A percentile compares a stretch with the other conserved stretches of the same genome.
These are phyloP conservation scores for Aechmea fasciata DNA, from an alignment of 176 grass and related monocot genomes.

Conservation along the genomic window DNA sequence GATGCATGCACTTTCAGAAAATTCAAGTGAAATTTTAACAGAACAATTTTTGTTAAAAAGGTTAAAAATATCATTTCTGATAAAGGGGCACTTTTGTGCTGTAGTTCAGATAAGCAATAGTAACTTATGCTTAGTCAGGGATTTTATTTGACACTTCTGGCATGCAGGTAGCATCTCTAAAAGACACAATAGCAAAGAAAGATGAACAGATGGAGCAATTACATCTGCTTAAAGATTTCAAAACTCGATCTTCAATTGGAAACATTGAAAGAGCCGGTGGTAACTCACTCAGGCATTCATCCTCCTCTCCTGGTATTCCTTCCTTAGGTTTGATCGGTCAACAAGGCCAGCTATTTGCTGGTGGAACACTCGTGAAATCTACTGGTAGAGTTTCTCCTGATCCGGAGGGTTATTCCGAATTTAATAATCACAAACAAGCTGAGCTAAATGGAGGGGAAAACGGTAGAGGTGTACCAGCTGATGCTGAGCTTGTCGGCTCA, in stretches of 20 bases:
- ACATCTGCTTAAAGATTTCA: slow-evolving; percentile 47
- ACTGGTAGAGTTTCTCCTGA: slow-evolving; percentile 13
- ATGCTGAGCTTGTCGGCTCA: slow-evolving; percentile 24
- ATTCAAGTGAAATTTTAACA: no score
- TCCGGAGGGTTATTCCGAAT: slow-evolving; percentile 23
- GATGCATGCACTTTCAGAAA: no score
- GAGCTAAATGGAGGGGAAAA: slow-evolving; percentile 21
- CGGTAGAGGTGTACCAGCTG: neutral
- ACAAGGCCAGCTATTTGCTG: slow-evolving; percentile 27
- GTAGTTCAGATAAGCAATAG: no score
- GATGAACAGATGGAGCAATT: slow-evolving; percentile 84
- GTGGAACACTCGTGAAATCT: slow-evolving; percentile 11
- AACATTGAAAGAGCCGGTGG: slow-evolving; percentile 27
- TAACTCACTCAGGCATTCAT: slow-evolving; percentile 25
- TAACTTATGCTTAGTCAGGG: neutral
- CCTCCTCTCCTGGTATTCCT: slow-evolving; percentile 30
- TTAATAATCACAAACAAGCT: slow-evolving; percentile 26
- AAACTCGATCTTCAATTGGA: slow-evolving; percentile 37
- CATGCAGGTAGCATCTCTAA: slow-evolving; percentile 83
- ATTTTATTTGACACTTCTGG: neutral
- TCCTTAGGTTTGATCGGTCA: slow-evolving; percentile 26
- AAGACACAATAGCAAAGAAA: slow-evolving; percentile 70
- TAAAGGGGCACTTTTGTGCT: no score
- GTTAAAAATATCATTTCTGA: no score
- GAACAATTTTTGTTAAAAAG: no score